phyloP scores from a whole-genome alignment of 768 basidiomycete genomes.

The Udeniomyces megalosporus region DNA sequence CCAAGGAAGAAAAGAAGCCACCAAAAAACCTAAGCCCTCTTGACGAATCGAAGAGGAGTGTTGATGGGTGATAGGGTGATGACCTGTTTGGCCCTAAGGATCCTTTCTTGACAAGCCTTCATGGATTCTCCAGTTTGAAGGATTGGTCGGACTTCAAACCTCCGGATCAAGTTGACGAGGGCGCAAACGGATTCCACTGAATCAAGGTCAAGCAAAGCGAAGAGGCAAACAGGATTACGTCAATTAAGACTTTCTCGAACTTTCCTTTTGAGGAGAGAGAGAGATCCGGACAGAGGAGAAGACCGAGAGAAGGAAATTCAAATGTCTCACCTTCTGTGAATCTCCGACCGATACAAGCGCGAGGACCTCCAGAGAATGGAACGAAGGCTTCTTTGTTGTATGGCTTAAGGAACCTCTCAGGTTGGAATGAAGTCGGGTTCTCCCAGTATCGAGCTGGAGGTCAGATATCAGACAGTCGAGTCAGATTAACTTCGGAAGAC shows the following conservation, averaged over 20 bases:
- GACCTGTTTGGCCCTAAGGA: not conserved
- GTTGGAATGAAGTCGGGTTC: conserved; percentile 15
- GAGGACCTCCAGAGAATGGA: conserved; percentile 16
- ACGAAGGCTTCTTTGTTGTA: conserved; percentile 18
- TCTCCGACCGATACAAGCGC: conserved; percentile 5
- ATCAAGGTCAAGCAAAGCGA: no score
- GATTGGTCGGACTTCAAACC: not conserved
- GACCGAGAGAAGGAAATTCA: no score
- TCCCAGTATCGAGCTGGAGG: conserved; percentile 13
- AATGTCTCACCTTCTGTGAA: not conserved
- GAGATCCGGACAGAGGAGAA: no score
- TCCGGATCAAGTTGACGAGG: not conserved
- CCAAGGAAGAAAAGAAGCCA: no score
- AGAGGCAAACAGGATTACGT: no score
- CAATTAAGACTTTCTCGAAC: no score
- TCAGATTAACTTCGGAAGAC: not conserved
- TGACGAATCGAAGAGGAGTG: not conserved
- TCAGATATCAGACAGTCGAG: not conserved
- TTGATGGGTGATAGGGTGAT: conserved; percentile 1
- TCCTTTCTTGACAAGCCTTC: not conserved
- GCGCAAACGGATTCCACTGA: conserved; percentile 3
- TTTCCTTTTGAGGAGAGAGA: no score
- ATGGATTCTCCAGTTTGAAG: not conserved
- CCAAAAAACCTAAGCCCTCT: no score
- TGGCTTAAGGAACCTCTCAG: conserved; percentile 19